Evolutionary conservation across 2,329 filamentous ascomycete species (phyloP).

Genomic region (Penicillium digitatum): DNA sequence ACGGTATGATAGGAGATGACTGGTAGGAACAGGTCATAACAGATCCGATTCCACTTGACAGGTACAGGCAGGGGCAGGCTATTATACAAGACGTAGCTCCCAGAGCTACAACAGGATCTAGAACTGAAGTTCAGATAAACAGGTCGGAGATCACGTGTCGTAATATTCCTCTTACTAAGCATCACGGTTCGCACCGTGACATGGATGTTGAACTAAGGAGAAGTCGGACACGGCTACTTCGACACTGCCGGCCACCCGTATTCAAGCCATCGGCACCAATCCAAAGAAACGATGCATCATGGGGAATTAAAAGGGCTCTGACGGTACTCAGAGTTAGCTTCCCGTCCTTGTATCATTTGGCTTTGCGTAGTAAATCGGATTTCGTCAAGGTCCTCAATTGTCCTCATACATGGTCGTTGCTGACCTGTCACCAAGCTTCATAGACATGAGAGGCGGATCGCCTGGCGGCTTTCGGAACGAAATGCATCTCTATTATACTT

Average conservation of each 20-base stretch:
- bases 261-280: background rate
- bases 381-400: background rate
- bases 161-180: no score
- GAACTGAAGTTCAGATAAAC: no score
- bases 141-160: no score
- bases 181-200: no score
- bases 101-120: no score
- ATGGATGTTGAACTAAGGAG: background rate
- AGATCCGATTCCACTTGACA: no score
- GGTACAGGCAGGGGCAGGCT: no score
- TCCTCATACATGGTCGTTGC: background rate
- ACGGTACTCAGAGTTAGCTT: background rate
- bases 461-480: no score
- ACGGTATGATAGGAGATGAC: no score
- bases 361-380: background rate
- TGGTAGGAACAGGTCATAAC: no score
- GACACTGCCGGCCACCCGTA: background rate
- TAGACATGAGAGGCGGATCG: background rate
- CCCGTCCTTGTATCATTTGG: background rate
- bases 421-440: background rate
- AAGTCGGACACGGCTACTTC: background rate
- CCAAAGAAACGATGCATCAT: background rate
- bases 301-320: background rate
- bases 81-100: no score
- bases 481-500: background rate